These are phyloP conservation scores for Cercophora sp. DNA, from an alignment of 495 filamentous ascomycete species.

Conservation along the genomic window DNA sequence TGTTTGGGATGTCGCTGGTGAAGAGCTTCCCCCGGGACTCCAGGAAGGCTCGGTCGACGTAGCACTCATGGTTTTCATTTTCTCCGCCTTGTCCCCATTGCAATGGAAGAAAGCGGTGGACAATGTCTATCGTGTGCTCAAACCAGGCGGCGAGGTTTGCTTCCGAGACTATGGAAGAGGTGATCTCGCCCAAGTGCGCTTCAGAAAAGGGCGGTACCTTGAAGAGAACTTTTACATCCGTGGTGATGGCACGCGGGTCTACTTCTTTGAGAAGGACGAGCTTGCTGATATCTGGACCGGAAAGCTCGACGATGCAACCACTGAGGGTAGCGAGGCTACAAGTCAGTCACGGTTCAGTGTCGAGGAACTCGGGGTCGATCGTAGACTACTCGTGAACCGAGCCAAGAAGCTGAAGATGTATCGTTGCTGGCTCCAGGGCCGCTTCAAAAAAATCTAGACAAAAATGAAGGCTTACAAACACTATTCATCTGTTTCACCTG, in stretches of 20 bases:
- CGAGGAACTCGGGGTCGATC: conserved; percentile 72
- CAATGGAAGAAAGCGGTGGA: conserved; percentile 81
- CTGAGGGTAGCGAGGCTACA: conserved; percentile 22
- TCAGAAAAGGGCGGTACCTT: conserved; percentile 88
- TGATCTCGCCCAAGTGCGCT: conserved; percentile 92
- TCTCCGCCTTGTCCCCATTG: conserved; percentile 78
- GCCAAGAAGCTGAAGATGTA: conserved; percentile 94
- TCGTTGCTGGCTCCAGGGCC: conserved; percentile 93
- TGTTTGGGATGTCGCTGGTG: conserved; percentile 81
- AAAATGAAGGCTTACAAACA: conserved; percentile 11
- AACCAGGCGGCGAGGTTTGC: conserved; percentile 81
- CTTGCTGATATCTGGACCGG: conserved; percentile 74
- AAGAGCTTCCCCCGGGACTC: conserved; percentile 72
- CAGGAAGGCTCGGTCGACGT: conserved; percentile 75
- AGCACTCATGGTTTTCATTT: conserved; percentile 92
- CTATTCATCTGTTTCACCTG: no score
- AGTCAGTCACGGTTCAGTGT: conserved; percentile 56
- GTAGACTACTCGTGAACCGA: conserved; percentile 86
- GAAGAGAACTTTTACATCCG: conserved; percentile 96
- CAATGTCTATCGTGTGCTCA: conserved; percentile 78
- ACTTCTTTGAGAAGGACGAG: conserved; percentile 90
- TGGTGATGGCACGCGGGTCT: conserved; percentile 93
- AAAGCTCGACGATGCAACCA: conserved; percentile 15
- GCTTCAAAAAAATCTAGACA: conserved; percentile 67
- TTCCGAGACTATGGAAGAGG: conserved; percentile 96